Evolutionary conservation across 305 asterid genomes (phyloP).

Genomic region (Plantago coronopus): DNA sequence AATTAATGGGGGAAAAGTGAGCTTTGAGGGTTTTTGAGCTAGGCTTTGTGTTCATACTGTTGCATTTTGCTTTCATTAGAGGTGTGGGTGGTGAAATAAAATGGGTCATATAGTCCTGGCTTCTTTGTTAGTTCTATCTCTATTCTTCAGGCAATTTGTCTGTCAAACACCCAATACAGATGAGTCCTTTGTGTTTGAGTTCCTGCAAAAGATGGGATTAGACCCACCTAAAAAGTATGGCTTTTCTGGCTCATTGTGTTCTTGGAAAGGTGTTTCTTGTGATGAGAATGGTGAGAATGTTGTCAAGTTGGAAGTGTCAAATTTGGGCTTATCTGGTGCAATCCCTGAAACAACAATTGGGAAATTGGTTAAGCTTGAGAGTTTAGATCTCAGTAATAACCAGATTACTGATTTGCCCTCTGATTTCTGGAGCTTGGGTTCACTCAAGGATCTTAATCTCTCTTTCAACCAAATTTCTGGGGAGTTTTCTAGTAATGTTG

Average conservation of each 20-base stretch:
- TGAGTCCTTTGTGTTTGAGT: slow-evolving; percentile 64
- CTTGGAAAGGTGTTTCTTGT: slow-evolving; percentile 73
- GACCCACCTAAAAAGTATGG: slow-evolving; percentile 32
- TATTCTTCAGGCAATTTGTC: slow-evolving; percentile 45
- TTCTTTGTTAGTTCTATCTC: slow-evolving; percentile 44
- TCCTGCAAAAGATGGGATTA: slow-evolving; percentile 66
- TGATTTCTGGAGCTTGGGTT: slow-evolving; percentile 92
- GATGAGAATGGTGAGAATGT: slow-evolving; percentile 50
- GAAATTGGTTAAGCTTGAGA: slow-evolving; percentile 55
- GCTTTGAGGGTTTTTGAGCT: slow-evolving; percentile 10
- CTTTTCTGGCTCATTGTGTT: slow-evolving; percentile 59
- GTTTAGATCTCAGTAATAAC: slow-evolving; percentile 81
- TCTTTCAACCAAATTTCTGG: slow-evolving; percentile 58
- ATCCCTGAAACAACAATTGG: slow-evolving; percentile 85
- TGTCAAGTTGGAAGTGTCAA: slow-evolving; percentile 47
- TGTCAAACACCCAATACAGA: slow-evolving; percentile 76
- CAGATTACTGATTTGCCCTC: slow-evolving; percentile 60
- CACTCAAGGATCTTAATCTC: slow-evolving; percentile 56
- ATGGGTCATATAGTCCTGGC: slow-evolving; percentile 59
- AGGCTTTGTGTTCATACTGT: not conserved
- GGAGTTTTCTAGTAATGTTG: slow-evolving; percentile 65
- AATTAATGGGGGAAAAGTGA: slow-evolving; percentile 28
- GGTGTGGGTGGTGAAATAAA: slow-evolving; percentile 14
- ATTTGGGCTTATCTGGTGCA: slow-evolving; percentile 69
- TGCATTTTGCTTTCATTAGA: slow-evolving; percentile 9